phyloP scores from a whole-genome alignment of 495 filamentous ascomycete species.

The Penicillium parvum region DNA sequence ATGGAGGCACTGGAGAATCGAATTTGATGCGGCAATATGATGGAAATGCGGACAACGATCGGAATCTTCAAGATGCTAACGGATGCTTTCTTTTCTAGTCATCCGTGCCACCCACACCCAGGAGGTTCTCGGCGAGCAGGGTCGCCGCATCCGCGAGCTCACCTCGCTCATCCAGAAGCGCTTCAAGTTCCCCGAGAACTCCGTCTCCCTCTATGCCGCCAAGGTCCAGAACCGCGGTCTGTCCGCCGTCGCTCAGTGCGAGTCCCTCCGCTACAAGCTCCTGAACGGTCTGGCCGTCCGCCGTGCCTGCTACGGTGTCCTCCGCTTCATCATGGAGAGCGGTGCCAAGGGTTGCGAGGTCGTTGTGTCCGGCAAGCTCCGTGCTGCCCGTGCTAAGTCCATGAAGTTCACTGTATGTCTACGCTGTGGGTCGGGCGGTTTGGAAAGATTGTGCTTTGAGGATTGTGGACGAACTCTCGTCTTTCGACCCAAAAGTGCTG shows the following conservation, averaged over 20 bases:
- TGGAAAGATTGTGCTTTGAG: background rate
- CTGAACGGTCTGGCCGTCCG: slow-evolving; percentile 98
- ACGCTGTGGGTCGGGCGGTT: background rate
- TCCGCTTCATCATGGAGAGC: slow-evolving; percentile 99
- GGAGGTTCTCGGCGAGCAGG: slow-evolving; percentile 99
- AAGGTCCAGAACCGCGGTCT: slow-evolving; percentile 99
- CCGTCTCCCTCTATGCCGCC: slow-evolving; percentile 97
- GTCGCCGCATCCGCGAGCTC: slow-evolving; percentile 98
- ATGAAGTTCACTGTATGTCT: slow-evolving; percentile 97
- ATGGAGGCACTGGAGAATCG: slow-evolving; percentile 7
- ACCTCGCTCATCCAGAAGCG: slow-evolving; percentile 99
- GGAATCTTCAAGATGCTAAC: slow-evolving; percentile 33
- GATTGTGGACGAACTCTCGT: too few species aligned
- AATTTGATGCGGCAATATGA: slow-evolving; percentile 16
- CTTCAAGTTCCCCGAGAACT: slow-evolving; percentile 99
- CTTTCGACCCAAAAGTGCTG: too few species aligned
- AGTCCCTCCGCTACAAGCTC: slow-evolving; percentile 99
- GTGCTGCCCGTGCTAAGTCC: slow-evolving; percentile 97
- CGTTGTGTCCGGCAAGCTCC: slow-evolving; percentile 96
- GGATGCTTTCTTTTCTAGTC: slow-evolving; percentile 49
- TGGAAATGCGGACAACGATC: slow-evolving; percentile 3
- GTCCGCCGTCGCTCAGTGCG: slow-evolving; percentile 98
- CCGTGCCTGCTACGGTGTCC: slow-evolving; percentile 98
- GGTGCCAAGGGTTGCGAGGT: slow-evolving; percentile 99
- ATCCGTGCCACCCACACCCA: slow-evolving; percentile 99